Base-by-base conservation (phyloP, 2,329 filamentous ascomycete genomes). In the Fusarium sp. region DNA sequence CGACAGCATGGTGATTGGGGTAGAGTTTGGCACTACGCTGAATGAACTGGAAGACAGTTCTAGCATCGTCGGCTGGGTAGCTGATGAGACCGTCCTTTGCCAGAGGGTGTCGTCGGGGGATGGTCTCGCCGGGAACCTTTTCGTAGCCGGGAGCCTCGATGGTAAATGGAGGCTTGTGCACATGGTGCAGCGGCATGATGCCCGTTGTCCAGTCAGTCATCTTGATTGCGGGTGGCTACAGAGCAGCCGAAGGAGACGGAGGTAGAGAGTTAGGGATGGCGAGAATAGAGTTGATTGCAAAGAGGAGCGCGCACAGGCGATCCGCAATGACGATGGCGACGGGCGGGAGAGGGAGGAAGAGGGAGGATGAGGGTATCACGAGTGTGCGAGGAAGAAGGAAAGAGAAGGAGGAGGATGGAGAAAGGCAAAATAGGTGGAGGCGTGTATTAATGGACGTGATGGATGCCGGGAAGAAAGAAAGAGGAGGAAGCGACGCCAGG, bases 1-100 rank as follows among this genome's bases (percentile, higher is more conserved):
- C 95, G 71, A 94, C 87, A 69, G 91, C 92, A 68, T 89, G 88
- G 79, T 91, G 88, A 79, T 91, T 88, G 69, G 89, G 88, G 80
- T 90, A 92, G 70, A 88, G 83, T 64, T 86, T 87, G 50, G 93
- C 92, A 77, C 92, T 92, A 77, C 91, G 89, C 80, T 89, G 89
- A 79, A 97, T 87, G 74, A 97, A 90, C 78, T 97, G 94, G 84
- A 91, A 97, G 77, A 95, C 89, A 64, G 95, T 98, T 76, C 88
- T 85, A 81, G 96, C 88, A 74, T 92, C 93, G 45, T 92, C 88
- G 64, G 90, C 87, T 5, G 94, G 94, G 11, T 86, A 89, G 64
- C 87, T 86, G 72, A 90, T 85, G 68, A 97, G 91, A 61, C 88
- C 91, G 77, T 97, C 88, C 82, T 93, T 94, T 73, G 92, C 90